These are phyloP conservation scores for Suhomyces taliae DNA, from an alignment of 1,139 yeast genomes.

Conservation along the genomic window DNA sequence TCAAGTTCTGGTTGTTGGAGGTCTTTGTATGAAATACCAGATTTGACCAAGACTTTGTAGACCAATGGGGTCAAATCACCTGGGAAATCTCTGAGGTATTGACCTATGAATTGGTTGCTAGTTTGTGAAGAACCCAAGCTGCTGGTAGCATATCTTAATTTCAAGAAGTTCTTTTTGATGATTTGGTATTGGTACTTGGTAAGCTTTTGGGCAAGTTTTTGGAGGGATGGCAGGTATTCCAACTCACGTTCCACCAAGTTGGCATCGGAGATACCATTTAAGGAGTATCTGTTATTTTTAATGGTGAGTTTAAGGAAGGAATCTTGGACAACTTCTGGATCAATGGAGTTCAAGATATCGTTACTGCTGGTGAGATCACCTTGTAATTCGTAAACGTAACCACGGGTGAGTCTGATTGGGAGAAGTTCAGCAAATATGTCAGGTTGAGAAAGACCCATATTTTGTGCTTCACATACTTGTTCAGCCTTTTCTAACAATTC, in stretches of 20 bases:
- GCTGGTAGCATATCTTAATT: slow-evolving; percentile 41
- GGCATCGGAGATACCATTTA: slow-evolving; percentile 13
- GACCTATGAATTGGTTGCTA: slow-evolving; percentile 17
- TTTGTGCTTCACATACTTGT: slow-evolving; percentile 36
- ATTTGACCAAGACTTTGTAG: slow-evolving; percentile 30
- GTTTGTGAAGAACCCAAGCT: slow-evolving; percentile 33
- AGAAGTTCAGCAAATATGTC: slow-evolving; percentile 49
- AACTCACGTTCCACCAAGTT: slow-evolving; percentile 46
- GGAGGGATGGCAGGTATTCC: slow-evolving; percentile 40
- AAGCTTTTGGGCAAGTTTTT: slow-evolving; percentile 37
- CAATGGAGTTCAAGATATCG: slow-evolving; percentile 30
- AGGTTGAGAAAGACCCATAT: slow-evolving; percentile 40
- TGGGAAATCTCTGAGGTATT: slow-evolving; percentile 24
- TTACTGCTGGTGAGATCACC: slow-evolving; percentile 48
- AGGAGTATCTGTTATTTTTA: slow-evolving; percentile 35
- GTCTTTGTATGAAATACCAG: slow-evolving; percentile 31
- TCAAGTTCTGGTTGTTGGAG: slow-evolving; percentile 19
- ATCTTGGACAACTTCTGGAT: slow-evolving; percentile 27
- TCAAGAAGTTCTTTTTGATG: slow-evolving; percentile 45
- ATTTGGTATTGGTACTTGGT: slow-evolving; percentile 44
- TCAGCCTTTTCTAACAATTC: slow-evolving; percentile 53
- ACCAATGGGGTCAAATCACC: slow-evolving; percentile 37
- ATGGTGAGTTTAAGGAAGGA: slow-evolving; percentile 32
- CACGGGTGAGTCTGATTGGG: slow-evolving; percentile 69
- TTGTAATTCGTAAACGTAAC: slow-evolving; percentile 57